Evolutionary conservation across 2,329 filamentous ascomycete species (phyloP).

Genomic region (Chrysoporthe cubensis): DNA sequence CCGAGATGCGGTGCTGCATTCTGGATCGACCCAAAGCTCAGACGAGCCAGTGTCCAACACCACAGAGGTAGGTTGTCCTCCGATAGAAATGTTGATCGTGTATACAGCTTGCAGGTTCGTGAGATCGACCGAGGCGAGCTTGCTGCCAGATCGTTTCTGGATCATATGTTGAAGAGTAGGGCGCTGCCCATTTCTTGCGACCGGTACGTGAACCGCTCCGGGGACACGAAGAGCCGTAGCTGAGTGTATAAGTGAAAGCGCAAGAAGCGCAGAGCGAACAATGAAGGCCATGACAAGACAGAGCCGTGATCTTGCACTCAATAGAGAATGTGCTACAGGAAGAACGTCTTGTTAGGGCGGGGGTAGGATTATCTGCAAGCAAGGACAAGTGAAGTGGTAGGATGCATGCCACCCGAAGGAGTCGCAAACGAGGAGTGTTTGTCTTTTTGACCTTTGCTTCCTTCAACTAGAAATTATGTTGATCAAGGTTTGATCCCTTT

Average conservation of each 20-base stretch:
- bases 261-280: neutral
- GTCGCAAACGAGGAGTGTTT: neutral
- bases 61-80: constrained; percentile 32
- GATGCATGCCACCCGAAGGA: neutral
- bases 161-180: neutral
- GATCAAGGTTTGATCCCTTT: neutral
- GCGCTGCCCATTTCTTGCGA: neutral
- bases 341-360: neutral
- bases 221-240: neutral
- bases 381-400: neutral
- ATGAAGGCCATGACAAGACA: neutral
- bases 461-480: neutral
- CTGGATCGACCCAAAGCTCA: constrained; percentile 32
- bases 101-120: neutral
- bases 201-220: constrained; percentile 1
- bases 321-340: neutral
- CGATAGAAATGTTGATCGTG: constrained; percentile 18
- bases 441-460: neutral
- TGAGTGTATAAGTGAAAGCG: neutral
- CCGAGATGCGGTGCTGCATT: constrained; percentile 7
- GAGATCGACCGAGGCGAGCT: neutral
- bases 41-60: constrained; percentile 32
- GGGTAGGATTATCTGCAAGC: neutral
- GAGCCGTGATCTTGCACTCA: neutral
- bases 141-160: neutral